These are phyloP conservation scores for Thalassiosira pacifica DNA, from an alignment of 352 stramenopile species.

Conservation along the genomic window DNA sequence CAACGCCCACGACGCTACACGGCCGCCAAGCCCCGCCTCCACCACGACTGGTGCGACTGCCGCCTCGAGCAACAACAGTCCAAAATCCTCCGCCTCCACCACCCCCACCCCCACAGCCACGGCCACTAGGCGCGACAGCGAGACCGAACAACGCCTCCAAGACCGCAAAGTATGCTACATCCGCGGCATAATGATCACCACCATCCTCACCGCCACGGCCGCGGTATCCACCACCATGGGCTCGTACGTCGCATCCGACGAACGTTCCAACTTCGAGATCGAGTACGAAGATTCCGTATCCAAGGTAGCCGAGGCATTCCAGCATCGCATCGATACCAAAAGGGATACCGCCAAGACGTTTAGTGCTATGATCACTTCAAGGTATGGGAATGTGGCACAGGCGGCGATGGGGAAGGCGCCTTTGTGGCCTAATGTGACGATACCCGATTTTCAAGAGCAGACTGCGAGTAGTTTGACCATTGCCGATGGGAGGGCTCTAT, in stretches of 20 bases:
- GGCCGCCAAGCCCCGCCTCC: no score
- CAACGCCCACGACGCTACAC: no score
- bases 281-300: conserved; percentile 51
- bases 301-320: conserved; percentile 56
- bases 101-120: neutral
- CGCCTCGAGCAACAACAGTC: neutral
- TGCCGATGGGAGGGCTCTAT: conserved; percentile 43
- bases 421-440: conserved; percentile 64
- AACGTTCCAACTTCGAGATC: conserved; percentile 36
- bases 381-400: conserved; percentile 43
- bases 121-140: neutral
- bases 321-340: conserved; percentile 51
- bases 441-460: conserved; percentile 65
- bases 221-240: conserved; percentile 32
- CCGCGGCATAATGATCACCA: conserved; percentile 38
- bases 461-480: conserved; percentile 32
- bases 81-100: neutral
- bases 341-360: conserved; percentile 46
- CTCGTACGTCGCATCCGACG: conserved; percentile 26
- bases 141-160: conserved; percentile 28
- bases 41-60: no score
- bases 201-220: conserved; percentile 37
- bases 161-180: conserved; percentile 44
- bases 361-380: conserved; percentile 45
- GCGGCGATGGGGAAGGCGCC: neutral